A percentile compares a stretch with the other conserved stretches of the same genome.
These are phyloP conservation scores for Sporodiniella umbellata DNA, from an alignment of 371 early-diverging fungal species.

Conservation along the genomic window DNA sequence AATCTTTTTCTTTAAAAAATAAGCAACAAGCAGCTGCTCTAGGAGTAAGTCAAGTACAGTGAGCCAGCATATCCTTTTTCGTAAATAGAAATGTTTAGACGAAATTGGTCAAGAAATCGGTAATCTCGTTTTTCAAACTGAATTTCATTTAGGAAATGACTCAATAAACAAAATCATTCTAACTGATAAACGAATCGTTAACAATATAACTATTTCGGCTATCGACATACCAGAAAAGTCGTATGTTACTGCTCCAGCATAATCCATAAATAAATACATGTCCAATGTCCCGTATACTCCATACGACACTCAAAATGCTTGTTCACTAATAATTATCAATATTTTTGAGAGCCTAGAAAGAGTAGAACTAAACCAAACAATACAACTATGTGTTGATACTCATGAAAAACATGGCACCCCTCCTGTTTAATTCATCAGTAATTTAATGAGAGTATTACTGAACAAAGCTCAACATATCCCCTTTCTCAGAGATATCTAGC, in stretches of 20 bases:
- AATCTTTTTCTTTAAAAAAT: no score
- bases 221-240: constrained; percentile 4
- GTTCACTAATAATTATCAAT: not conserved
- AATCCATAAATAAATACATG: not conserved
- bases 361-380: not conserved
- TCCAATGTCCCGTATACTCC: not conserved
- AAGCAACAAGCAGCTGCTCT: no score
- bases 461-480: constrained; percentile 1
- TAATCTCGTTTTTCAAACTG: no score
- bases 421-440: not conserved
- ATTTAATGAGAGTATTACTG: not conserved
- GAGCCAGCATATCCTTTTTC: no score
- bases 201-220: constrained; percentile 4
- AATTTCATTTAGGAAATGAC: no score
- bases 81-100: no score
- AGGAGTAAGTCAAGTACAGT: no score
- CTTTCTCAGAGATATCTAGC: not conserved
- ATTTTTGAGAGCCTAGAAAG: not conserved
- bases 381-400: not conserved
- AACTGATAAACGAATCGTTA: constrained; percentile 12
- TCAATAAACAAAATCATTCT: constrained; percentile 5
- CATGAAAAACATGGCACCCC: no score
- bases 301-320: not conserved
- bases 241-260: not conserved
- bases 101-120: no score